Conservation (phyloP, 805 yeast genomes). For the Jamesozyma gamospora region DNA sequence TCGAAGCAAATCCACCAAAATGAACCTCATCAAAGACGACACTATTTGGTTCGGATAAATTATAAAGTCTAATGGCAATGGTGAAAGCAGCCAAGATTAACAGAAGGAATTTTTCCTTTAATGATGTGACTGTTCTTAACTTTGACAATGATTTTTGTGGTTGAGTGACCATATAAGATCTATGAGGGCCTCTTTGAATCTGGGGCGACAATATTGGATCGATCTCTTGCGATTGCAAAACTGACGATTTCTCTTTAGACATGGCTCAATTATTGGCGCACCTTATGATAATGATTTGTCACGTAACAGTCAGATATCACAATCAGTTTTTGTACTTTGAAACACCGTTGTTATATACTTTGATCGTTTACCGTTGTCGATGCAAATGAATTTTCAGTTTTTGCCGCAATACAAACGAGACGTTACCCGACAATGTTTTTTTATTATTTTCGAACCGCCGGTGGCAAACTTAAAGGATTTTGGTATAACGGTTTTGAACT, state of each 20-base stretch:
- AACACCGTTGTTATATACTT: not conserved
- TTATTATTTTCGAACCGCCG: not conserved
- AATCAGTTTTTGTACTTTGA: too few relatives aligned
- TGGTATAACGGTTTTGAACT: not conserved
- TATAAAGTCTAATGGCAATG: slow-evolving; percentile 46
- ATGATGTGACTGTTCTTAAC: slow-evolving; percentile 33
- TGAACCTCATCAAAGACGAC: slow-evolving; percentile 92
- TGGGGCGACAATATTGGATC: slow-evolving; percentile 39
- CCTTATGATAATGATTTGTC: too few relatives aligned
- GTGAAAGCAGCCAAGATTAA: slow-evolving; percentile 42
- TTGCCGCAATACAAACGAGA: too few relatives aligned
- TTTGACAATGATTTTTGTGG: slow-evolving; percentile 35
- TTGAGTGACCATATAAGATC: slow-evolving; percentile 46
- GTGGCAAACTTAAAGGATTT: not conserved
- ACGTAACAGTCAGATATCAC: too few relatives aligned
- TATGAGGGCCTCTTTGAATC: slow-evolving; percentile 39
- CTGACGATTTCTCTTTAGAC: not conserved
- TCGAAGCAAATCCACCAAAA: slow-evolving; percentile 91
- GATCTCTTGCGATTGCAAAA: not conserved
- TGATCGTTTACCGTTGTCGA: not conserved
- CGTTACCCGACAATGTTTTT: too few relatives aligned
- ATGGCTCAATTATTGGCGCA: not conserved
- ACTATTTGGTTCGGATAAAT: slow-evolving; percentile 58
- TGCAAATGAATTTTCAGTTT: too few relatives aligned
- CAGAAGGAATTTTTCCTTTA: slow-evolving; percentile 35